These are phyloP conservation scores for Psidium guajava DNA, from an alignment of 345 rosid species.

Conservation along the genomic window DNA sequence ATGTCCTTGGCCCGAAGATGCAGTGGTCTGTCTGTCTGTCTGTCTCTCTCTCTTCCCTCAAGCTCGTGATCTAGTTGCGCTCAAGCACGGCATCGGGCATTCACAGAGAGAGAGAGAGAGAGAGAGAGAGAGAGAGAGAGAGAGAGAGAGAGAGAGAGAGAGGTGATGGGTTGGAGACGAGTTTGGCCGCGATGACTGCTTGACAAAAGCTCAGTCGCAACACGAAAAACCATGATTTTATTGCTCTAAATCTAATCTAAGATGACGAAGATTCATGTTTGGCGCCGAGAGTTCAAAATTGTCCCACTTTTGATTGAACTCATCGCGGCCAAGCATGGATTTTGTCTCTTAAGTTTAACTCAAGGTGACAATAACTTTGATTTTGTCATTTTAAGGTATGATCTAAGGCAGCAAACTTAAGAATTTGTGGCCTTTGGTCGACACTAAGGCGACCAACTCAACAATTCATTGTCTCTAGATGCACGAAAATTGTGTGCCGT, in stretches of 20 bases:
- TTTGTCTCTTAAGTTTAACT: neutral
- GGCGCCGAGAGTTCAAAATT: neutral
- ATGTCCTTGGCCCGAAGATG: neutral
- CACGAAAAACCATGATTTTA: neutral
- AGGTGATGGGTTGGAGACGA: neutral
- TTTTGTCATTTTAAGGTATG: neutral
- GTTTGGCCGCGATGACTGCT: neutral
- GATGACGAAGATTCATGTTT: neutral
- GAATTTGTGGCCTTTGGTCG: neutral
- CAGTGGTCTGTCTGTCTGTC: neutral
- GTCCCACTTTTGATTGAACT: neutral
- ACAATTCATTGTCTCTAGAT: neutral
- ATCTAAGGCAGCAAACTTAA: neutral
- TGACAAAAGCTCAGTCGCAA: neutral
- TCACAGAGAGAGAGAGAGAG: too few relatives aligned
- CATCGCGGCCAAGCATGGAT: neutral
- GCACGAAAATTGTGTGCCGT: neutral
- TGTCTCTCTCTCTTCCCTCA: neutral
- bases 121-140: neutral
- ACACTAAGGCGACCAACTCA: neutral
- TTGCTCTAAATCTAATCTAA: neutral
- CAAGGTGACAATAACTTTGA: neutral
- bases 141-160: neutral
- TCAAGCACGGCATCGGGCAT: neutral
- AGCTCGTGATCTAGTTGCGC: neutral